Conservation (phyloP, 257 asterid species). For the Salvia rosmarinus region DNA sequence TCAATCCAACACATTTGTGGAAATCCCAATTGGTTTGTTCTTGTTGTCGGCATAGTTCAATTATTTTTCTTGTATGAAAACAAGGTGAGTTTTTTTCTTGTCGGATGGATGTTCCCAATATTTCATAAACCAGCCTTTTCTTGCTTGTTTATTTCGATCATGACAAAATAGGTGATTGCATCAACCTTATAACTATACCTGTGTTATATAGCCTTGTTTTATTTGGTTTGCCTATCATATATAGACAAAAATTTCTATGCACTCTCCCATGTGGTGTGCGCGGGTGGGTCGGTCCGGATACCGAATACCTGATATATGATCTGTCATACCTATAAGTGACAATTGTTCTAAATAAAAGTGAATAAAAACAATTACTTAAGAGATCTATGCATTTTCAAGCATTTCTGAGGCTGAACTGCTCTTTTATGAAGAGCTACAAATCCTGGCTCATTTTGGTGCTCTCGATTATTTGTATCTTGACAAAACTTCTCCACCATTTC, state of each 20-base stretch:
- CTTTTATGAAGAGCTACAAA: slow-evolving; percentile 8
- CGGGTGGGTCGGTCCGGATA: no score
- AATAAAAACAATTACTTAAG: no score
- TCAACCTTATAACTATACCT: not conserved
- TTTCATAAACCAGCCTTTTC: not conserved
- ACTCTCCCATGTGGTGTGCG: no score
- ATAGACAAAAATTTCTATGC: no score
- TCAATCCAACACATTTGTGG: no score
- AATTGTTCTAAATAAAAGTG: no score
- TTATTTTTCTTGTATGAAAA: not conserved
- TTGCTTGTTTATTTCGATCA: not conserved
- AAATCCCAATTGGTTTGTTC: no score
- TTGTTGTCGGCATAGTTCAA: not conserved
- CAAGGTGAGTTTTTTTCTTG: not conserved
- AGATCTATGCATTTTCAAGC: no score
- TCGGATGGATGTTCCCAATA: not conserved
- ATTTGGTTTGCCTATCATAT: no score
- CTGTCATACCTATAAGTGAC: no score
- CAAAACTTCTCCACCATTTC: slow-evolving; percentile 15
- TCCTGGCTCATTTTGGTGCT: slow-evolving; percentile 9
- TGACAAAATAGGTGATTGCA: not conserved
- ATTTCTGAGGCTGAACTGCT: not conserved
- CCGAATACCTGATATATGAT: no score
- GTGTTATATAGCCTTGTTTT: no score
- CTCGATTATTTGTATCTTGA: slow-evolving; percentile 10